phyloP scores from a whole-genome alignment of 1,284 basidiomycete species.

The Inonotus obliquus region DNA sequence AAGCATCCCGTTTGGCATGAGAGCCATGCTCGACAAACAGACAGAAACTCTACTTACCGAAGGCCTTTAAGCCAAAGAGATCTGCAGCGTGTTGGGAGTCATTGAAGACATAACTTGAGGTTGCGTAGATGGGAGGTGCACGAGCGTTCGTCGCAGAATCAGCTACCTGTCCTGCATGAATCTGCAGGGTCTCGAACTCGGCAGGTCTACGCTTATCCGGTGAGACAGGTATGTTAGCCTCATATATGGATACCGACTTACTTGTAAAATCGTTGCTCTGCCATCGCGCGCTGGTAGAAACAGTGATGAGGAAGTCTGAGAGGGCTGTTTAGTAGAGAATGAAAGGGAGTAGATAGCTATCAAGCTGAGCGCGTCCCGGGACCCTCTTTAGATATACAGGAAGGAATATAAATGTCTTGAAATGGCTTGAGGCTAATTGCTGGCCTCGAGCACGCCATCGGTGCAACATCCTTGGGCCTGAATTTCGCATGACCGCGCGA shows the following conservation, averaged over 20 bases:
- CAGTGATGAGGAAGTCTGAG: neutral
- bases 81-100: constrained; percentile 83
- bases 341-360: neutral
- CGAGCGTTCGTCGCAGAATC: constrained; percentile 74
- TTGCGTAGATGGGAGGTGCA: constrained; percentile 79
- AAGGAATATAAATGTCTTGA: neutral
- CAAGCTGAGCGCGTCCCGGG: neutral
- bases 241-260: neutral
- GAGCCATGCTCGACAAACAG: neutral
- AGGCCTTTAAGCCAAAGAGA: constrained; percentile 65
- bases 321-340: neutral
- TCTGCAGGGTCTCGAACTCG: constrained; percentile 79
- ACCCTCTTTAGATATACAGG: neutral
- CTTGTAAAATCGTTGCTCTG: constrained; percentile 17
- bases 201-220: constrained; percentile 39
- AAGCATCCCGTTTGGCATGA: constrained; percentile 33
- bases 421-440: neutral
- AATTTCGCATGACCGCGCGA: neutral
- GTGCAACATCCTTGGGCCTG: neutral
- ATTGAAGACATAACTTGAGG: constrained; percentile 78
- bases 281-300: neutral
- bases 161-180: constrained; percentile 76
- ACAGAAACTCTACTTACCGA: neutral
- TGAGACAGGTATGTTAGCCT: neutral
- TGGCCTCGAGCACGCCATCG: constrained; percentile 2